Conservation (phyloP, 2,329 filamentous ascomycete genomes). For the Claviceps fusiformis region DNA sequence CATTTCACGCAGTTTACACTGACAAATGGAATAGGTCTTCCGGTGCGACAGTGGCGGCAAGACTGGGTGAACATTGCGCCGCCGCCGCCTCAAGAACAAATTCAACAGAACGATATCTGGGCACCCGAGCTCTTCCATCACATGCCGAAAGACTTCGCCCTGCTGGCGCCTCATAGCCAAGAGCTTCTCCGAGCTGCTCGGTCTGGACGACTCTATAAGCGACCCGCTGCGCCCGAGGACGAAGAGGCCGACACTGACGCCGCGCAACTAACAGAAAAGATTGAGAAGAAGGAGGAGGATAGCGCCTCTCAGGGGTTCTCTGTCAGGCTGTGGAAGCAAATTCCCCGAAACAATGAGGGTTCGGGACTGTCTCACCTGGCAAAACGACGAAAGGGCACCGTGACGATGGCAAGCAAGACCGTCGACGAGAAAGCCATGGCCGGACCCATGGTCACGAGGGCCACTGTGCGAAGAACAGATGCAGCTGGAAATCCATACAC, state of each 20-base stretch:
- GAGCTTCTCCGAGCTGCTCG: constrained; percentile 71
- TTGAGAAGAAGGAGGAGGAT: constrained; percentile 52
- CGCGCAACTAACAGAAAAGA: constrained; percentile 29
- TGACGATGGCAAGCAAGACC: constrained; percentile 42
- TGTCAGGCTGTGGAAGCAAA: constrained; percentile 47
- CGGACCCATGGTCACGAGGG: constrained; percentile 54
- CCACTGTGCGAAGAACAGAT: constrained; percentile 67
- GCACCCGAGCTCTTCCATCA: constrained; percentile 59
- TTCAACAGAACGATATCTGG: constrained; percentile 53
- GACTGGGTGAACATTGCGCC: constrained; percentile 56
- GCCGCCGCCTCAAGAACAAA: constrained; percentile 48
- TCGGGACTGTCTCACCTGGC: constrained; percentile 40
- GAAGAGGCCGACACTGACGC: constrained; percentile 41
- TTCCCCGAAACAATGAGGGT: constrained; percentile 44
- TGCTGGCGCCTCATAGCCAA: constrained; percentile 67
- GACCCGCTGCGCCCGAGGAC: constrained; percentile 47
- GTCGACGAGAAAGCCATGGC: constrained; percentile 27
- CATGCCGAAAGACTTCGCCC: constrained; percentile 75
- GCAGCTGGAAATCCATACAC: constrained; percentile 69
- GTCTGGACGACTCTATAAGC: constrained; percentile 63
- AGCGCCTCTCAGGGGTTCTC: constrained; percentile 38
- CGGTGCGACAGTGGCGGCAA: constrained; percentile 80
- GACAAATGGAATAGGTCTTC: constrained; percentile 48
- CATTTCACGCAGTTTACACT: constrained; percentile 8
- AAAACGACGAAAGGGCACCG: constrained; percentile 46